Conservation (phyloP, 2,329 filamentous ascomycete species). For the Ceratocystis variospora region DNA sequence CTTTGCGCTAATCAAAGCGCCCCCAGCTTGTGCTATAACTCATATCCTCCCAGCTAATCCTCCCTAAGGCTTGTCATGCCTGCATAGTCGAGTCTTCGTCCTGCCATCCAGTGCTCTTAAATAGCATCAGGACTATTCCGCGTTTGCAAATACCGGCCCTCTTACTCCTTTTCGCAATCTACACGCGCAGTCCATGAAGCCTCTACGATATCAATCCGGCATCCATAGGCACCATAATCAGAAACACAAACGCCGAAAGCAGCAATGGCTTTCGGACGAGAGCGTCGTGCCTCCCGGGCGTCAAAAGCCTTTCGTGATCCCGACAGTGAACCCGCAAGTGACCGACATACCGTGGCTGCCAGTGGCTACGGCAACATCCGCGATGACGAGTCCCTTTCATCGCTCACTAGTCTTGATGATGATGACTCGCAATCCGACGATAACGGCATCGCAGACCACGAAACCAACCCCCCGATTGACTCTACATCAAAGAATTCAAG, state of each 20-base stretch:
- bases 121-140: not conserved
- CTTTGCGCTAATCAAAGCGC: not conserved
- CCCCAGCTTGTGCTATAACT: not conserved
- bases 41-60: not conserved
- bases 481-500: too few relatives aligned
- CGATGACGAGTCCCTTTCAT: conserved; percentile 15
- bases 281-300: not conserved
- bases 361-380: conserved; percentile 3
- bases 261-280: conserved; percentile 1
- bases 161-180: not conserved
- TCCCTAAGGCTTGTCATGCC: not conserved
- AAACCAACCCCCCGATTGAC: too few relatives aligned
- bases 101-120: not conserved
- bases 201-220: conserved; percentile 2
- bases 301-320: not conserved
- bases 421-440: not conserved
- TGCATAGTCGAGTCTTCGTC: not conserved
- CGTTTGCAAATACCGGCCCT: not conserved
- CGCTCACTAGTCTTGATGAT: conserved; percentile 16
- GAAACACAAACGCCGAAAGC: conserved; percentile 8
- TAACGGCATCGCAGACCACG: too few relatives aligned
- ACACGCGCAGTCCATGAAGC: conserved; percentile 3
- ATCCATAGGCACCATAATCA: conserved; percentile 3
- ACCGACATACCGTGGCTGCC: too few relatives aligned
- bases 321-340: too few relatives aligned